Evolutionary conservation across 257 asterid species (phyloP).

Genomic region (Schizonepeta tenuifolia): DNA sequence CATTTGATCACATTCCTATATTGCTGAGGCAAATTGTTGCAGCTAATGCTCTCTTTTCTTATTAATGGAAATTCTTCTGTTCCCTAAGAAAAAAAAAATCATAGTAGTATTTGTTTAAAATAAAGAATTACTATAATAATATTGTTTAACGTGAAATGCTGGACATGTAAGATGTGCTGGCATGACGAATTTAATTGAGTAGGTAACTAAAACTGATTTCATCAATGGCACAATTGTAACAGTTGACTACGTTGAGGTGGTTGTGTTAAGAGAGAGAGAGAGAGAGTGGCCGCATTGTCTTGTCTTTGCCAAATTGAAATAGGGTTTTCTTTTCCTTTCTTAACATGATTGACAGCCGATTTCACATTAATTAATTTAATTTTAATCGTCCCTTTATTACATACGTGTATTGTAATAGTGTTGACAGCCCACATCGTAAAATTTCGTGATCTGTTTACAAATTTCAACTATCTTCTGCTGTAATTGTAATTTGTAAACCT

Average conservation of each 20-base stretch:
- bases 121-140: neutral
- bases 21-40: too few species aligned
- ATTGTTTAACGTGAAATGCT: neutral
- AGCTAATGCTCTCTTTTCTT: too few species aligned
- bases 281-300: neutral
- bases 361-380: neutral
- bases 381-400: neutral
- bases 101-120: neutral
- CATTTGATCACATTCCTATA: too few species aligned
- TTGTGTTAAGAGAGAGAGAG: neutral
- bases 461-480: neutral
- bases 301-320: neutral
- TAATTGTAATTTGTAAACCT: neutral
- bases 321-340: neutral
- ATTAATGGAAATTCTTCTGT: too few species aligned
- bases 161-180: slow-evolving; percentile 16
- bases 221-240: neutral
- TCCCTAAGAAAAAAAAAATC: too few species aligned
- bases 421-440: neutral
- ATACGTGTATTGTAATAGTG: neutral
- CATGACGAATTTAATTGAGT: slow-evolving; percentile 22
- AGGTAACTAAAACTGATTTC: slow-evolving; percentile 9
- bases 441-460: neutral
- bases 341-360: neutral
- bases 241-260: slow-evolving; percentile 23